phyloP scores from a whole-genome alignment of 2,329 filamentous ascomycete genomes.

The Penicillium hordei region DNA sequence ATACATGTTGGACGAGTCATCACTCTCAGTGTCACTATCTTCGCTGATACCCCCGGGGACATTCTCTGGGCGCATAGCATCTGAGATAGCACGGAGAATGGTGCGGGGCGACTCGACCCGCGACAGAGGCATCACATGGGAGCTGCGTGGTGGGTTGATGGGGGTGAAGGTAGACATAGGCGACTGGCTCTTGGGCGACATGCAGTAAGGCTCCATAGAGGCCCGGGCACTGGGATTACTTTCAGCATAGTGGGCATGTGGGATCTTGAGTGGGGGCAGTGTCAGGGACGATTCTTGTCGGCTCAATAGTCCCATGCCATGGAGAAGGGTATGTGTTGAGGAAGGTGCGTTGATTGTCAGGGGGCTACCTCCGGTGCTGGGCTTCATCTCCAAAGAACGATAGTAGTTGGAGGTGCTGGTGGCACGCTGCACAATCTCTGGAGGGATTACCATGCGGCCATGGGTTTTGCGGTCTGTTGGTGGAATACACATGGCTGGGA shows the following conservation, averaged over 20 bases:
- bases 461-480: conserved; percentile 62
- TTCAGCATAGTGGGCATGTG: conserved; percentile 28
- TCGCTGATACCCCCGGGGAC: conserved; percentile 10
- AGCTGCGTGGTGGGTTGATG: conserved; percentile 42
- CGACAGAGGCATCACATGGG: conserved; percentile 8
- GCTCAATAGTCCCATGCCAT: background rate
- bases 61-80: conserved; percentile 4
- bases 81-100: conserved; percentile 25
- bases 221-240: conserved; percentile 43
- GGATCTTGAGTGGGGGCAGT: conserved; percentile 16
- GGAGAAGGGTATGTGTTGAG: conserved; percentile 20
- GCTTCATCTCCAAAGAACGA: conserved; percentile 31
- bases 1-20: conserved; percentile 14
- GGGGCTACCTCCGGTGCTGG: background rate
- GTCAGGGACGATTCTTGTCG: background rate
- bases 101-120: conserved; percentile 23
- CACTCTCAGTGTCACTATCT: conserved; percentile 16
- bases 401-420: conserved; percentile 40
- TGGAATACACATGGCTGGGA: conserved; percentile 69
- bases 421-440: conserved; percentile 55
- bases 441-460: conserved; percentile 66
- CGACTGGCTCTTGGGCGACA: conserved; percentile 44
- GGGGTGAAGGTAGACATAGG: conserved; percentile 41
- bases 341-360: conserved; percentile 2
- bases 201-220: conserved; percentile 38